Percentiles rank a stretch among this genome's conserved stretches.
These are phyloP conservation scores for Tetrahymena elliotti DNA, from an alignment of 73 alveolate species.

Conservation along the genomic window DNA sequence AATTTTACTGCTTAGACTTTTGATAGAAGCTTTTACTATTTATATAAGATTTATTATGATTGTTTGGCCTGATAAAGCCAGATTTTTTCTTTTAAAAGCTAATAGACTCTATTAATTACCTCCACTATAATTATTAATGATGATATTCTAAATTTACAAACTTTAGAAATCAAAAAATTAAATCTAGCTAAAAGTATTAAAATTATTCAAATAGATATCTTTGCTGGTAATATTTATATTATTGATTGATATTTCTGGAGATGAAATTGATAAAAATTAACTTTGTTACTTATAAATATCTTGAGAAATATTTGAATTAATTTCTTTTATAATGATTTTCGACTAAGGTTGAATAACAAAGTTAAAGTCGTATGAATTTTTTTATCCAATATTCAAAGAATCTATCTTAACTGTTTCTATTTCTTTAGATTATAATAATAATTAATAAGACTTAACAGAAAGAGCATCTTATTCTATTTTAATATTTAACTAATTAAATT, in stretches of 20 bases:
- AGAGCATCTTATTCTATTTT: not conserved
- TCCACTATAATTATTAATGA: not conserved
- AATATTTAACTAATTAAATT: too few relatives aligned
- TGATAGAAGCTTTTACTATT: not conserved
- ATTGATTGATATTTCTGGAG: not conserved
- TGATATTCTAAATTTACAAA: too few relatives aligned
- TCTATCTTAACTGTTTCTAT: not conserved
- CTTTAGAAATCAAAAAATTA: not conserved
- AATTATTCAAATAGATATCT: not conserved
- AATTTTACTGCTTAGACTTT: not conserved
- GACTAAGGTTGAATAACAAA: not conserved
- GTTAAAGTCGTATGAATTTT: not conserved
- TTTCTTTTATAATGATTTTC: not conserved
- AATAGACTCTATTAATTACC: not conserved
- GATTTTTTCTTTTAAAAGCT: not conserved
- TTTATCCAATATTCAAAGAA: not conserved
- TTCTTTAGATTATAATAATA: not conserved
- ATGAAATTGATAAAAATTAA: not conserved
- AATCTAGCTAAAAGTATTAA: not conserved
- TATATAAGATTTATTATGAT: too few relatives aligned
- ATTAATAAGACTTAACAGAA: not conserved
- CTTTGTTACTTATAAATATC: not conserved
- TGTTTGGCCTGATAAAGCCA: not conserved
- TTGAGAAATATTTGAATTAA: not conserved
- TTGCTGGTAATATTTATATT: not conserved